Evolutionary conservation across 192 early-diverging fungal genomes (phyloP).

Genomic region (Backusella morwellensis): DNA sequence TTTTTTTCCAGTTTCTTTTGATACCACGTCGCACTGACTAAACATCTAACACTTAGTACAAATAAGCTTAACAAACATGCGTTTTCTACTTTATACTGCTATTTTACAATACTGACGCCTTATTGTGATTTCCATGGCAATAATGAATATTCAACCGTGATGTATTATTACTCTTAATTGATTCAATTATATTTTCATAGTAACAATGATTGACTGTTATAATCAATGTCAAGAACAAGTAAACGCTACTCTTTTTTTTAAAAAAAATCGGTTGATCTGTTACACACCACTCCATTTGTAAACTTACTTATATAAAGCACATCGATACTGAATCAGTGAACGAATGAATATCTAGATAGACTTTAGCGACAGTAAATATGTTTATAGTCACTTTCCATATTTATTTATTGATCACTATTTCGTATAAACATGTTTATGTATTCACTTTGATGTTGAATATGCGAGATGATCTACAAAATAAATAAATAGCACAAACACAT

Average conservation of each 20-base stretch:
- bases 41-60: neutral
- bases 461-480: neutral
- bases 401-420: neutral
- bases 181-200: neutral
- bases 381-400: neutral
- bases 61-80: neutral
- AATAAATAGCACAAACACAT: neutral
- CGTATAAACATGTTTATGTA: no score
- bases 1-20: neutral
- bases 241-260: neutral
- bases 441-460: no score
- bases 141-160: neutral
- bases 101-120: neutral
- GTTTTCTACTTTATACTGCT: neutral
- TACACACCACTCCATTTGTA: neutral
- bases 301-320: no score
- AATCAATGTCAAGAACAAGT: neutral
- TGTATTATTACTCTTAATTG: neutral
- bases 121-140: neutral
- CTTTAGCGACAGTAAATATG: no score
- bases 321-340: no score
- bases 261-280: neutral
- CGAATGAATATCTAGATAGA: no score
- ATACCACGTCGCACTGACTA: conserved; percentile 1
- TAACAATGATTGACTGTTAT: neutral